Conservation (phyloP, 768 basidiomycete genomes). For the Solioccasus polychromus region DNA sequence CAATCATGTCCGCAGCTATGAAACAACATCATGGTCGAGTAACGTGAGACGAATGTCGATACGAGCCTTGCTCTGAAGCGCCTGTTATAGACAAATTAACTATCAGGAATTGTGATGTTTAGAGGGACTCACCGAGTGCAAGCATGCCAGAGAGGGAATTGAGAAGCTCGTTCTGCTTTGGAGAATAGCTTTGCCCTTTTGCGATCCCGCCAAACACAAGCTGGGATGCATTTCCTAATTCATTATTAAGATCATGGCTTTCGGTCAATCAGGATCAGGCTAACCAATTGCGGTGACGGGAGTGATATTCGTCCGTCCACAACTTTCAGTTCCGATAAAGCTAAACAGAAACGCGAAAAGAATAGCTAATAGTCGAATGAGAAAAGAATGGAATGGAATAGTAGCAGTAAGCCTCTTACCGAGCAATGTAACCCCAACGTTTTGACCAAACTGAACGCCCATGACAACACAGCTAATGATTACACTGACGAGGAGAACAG, state of each 20-base stretch:
- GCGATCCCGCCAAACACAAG: conserved; percentile 62
- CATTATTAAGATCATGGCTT: not conserved
- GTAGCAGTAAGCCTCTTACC: too few relatives aligned
- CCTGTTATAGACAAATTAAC: conserved; percentile 3
- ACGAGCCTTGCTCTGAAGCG: conserved; percentile 23
- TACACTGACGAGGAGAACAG: conserved; percentile 44
- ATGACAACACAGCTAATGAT: conserved; percentile 53
- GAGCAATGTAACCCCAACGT: conserved; percentile 36
- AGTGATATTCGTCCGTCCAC: conserved; percentile 60
- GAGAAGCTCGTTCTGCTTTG: conserved; percentile 14
- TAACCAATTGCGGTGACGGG: conserved; percentile 54
- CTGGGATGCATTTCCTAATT: conserved; percentile 47
- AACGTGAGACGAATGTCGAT: too few relatives aligned
- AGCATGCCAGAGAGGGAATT: conserved; percentile 27
- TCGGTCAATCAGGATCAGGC: too few relatives aligned
- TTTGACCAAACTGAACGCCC: conserved; percentile 52
- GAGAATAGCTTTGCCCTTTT: conserved; percentile 40
- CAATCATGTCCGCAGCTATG: conserved; percentile 58
- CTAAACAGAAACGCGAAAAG: conserved; percentile 63
- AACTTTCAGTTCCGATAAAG: conserved; percentile 62
- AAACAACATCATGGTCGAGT: too few relatives aligned
- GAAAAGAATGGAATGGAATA: too few relatives aligned
- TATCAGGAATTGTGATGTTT: not conserved
- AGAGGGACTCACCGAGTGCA: conserved; percentile 12
- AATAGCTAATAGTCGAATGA: too few relatives aligned